Base-by-base conservation (phyloP, 495 filamentous ascomycete species). In the Immersiella caudata region DNA sequence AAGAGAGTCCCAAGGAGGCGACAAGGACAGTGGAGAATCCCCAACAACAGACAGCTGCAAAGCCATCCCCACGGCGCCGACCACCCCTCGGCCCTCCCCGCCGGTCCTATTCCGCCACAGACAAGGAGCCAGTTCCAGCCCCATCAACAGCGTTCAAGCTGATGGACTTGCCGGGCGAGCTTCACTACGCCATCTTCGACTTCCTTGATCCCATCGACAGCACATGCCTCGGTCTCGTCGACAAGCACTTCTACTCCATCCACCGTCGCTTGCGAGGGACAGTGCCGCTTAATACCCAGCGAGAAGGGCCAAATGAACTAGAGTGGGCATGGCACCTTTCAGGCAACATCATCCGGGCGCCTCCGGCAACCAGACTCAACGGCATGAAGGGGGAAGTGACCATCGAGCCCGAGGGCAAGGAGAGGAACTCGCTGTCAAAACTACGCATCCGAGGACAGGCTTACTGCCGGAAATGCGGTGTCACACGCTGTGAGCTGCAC, bases 131-230 rank as follows among this genome's bases (percentile, higher is more conserved):
- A 0, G 66, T 82, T 7, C 79, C 80, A 18, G 68, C 67, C 54
- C 79, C 78, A 0, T 77, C 78, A 2, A 49, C 73, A 24, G 67
- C 71, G 16, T 65, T 82, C 4, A 72, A 73, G 11, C 71, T 86
- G n/a, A 57, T 76, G 25, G 77, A 82, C 46, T 80, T 90, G 20
- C 87, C 88, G 14, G 71, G 82, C 0, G 88, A 90, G 71, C 73
- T 90, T 14, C 87, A 88, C 61, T 79, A 81, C 55, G 76, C 81
- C 56, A 80, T 90, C 67, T 79, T 84, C 66, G 77, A 82, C 68
- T 80, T 82, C 70, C 79, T 90, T 26, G 80, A 84, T 68, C 79
- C 83, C 26, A 84, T 86, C 69, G 85, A 87, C 72, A 79, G 80
- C 73, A 80, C 82, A 64, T 82, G 81, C 68, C 79, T 90, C 14